Base-by-base conservation (phyloP, 1,284 basidiomycete genomes). In the Moniliophthora roreri region DNA sequence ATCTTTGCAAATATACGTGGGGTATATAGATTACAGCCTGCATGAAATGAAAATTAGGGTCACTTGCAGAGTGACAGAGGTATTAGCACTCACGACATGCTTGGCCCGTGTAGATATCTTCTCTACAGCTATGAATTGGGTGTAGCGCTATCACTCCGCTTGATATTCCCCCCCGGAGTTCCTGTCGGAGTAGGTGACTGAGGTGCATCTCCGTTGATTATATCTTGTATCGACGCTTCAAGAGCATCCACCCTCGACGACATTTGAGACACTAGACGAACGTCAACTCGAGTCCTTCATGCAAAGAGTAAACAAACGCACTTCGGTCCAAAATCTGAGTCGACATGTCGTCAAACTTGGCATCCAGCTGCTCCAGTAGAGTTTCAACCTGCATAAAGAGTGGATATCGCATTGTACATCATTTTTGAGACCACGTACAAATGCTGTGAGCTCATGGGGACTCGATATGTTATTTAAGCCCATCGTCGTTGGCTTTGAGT, bases 261-360 rank as follows among this genome's bases (percentile, higher is more conserved):
- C 90, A 92, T 92, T 65, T 90, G 86, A 51, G 73, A 78, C 90
- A 92, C 89, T 92, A 64, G 44, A 39, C 37, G 28, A 46, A 11
- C 24, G 11, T 15, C 9, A 26, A 55, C 51, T 41, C 48, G n/a
- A 53, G 48, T 51, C 54, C 61, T 50, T 21, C 13, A 50, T 48
- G 15, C 21, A 52, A 26, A 37, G 34, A 50, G 41, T 8, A 41
- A 36, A 36, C 32, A 52, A 49, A 75, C 87, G 59, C 64, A 92
- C 89, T 91, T 59, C 89, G 78, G 53, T 91, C 88, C 48, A 92
- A 76, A 58, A 92, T 88, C 66, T 91, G 87, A 15, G 73, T 73
- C 38, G 90, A 91, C 89, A 91, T 92, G 51, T 89, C 86, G 60
- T 92, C 89, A 63, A 92, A 92, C 59, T 89, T 90, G 39, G 78